Evolutionary conservation across 768 basidiomycete species (phyloP).

Genomic region (Pisolithus orientalis): DNA sequence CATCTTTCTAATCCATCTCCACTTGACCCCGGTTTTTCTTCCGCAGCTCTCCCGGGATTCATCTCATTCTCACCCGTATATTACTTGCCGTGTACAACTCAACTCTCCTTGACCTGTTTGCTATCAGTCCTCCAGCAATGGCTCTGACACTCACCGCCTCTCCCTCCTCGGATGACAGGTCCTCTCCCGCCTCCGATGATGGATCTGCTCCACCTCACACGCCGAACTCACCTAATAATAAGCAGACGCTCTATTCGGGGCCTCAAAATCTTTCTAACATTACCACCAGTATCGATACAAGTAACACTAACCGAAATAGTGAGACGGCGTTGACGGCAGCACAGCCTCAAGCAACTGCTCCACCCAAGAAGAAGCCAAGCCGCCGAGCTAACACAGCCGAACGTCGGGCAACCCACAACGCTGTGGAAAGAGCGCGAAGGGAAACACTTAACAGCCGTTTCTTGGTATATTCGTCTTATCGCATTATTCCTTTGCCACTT

Average conservation of each 20-base stretch:
- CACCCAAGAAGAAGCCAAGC: conserved; percentile 72
- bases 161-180: conserved; percentile 31
- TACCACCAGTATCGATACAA: conserved; percentile 9
- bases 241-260: conserved; percentile 27
- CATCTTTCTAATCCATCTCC: conserved; percentile 10
- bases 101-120: conserved; percentile 4
- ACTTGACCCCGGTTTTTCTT: background rate
- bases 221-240: conserved; percentile 36
- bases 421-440: conserved; percentile 88
- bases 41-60: too few relatives aligned
- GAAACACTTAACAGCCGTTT: conserved; percentile 93
- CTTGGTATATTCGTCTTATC: conserved; percentile 47
- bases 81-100: background rate
- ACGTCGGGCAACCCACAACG: conserved; percentile 94
- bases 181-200: conserved; percentile 35
- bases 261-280: conserved; percentile 15
- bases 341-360: conserved; percentile 14
- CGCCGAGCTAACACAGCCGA: conserved; percentile 95
- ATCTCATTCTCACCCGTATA: background rate
- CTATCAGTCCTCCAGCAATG: conserved; percentile 14
- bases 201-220: conserved; percentile 42
- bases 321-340: conserved; percentile 5
- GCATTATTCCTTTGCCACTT: conserved; percentile 5
- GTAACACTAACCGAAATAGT: conserved; percentile 15
- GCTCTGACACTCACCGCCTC: conserved; percentile 37